Percentiles rank a stretch among this genome's conserved stretches.
Conservation (phyloP, 331 rosid species). For the Saraca asoca region DNA sequence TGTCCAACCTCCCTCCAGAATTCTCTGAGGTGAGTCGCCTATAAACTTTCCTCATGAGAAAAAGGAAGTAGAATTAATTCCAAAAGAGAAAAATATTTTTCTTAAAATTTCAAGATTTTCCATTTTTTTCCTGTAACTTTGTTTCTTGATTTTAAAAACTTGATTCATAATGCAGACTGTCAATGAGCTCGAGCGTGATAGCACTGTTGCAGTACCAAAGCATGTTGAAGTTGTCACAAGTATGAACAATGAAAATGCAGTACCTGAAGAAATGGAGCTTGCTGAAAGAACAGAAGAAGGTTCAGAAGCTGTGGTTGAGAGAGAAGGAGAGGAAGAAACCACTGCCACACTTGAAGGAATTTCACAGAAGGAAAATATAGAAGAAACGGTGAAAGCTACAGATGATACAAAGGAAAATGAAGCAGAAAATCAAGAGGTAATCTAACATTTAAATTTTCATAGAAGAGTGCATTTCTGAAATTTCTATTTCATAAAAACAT, state of each 20-base stretch:
- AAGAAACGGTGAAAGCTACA: no score
- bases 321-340: slow-evolving; percentile 18
- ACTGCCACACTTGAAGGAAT: neutral
- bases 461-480: no score
- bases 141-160: no score
- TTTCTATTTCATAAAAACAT: neutral
- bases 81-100: slow-evolving; percentile 7
- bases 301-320: neutral
- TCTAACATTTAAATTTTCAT: neutral
- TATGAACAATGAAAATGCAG: neutral
- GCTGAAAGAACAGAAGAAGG: neutral
- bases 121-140: no score
- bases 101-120: no score
- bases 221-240: neutral
- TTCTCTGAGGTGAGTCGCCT: slow-evolving; percentile 34
- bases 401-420: slow-evolving; percentile 15
- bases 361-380: no score
- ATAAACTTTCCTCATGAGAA: slow-evolving; percentile 1
- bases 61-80: slow-evolving; percentile 22
- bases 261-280: slow-evolving; percentile 11
- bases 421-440: slow-evolving; percentile 40
- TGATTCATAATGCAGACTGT: no score
- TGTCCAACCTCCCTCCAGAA: slow-evolving; percentile 17
- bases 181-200: neutral
- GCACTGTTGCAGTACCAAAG: neutral